These are phyloP conservation scores for Drechslerella stenobrocha DNA, from an alignment of 2,329 filamentous ascomycete species.

Conservation along the genomic window DNA sequence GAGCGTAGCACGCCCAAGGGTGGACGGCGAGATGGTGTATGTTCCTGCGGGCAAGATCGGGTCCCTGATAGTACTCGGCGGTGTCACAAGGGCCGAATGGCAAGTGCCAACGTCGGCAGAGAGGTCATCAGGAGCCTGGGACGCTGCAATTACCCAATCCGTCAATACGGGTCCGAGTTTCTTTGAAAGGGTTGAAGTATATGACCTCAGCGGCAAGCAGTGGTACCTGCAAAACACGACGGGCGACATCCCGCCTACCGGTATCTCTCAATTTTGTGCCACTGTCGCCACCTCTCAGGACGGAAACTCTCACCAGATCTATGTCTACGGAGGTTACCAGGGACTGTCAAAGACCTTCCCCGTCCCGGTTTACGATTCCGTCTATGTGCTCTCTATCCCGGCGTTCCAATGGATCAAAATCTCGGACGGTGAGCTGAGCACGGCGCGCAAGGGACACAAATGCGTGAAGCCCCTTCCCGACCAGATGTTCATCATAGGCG, in stretches of 20 bases:
- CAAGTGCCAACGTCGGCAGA: conserved; percentile 1
- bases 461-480: conserved; percentile 55
- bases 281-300: conserved; percentile 50
- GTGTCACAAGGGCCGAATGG: conserved; percentile 38
- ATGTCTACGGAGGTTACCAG: conserved; percentile 51
- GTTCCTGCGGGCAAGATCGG: conserved; percentile 51
- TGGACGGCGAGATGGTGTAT: conserved; percentile 58
- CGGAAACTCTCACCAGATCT: conserved; percentile 50
- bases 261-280: conserved; percentile 51
- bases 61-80: conserved; percentile 52
- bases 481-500: conserved; percentile 52
- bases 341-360: conserved; percentile 32
- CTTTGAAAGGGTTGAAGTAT: conserved; percentile 50
- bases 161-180: conserved; percentile 43
- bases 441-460: conserved; percentile 50
- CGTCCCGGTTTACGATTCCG: conserved; percentile 46
- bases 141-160: conserved; percentile 16
- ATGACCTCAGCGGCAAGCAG: conserved; percentile 50
- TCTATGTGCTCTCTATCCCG: conserved; percentile 53
- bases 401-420: conserved; percentile 53
- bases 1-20: conserved; percentile 54
- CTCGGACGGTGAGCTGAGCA: conserved; percentile 40
- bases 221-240: conserved; percentile 50
- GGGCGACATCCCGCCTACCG: conserved; percentile 45
- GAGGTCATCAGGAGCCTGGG: background rate